Percentiles rank a stretch among this genome's conserved stretches.
These are phyloP conservation scores for Penicillium waksmanii DNA, from an alignment of 495 filamentous ascomycete genomes.

Conservation along the genomic window DNA sequence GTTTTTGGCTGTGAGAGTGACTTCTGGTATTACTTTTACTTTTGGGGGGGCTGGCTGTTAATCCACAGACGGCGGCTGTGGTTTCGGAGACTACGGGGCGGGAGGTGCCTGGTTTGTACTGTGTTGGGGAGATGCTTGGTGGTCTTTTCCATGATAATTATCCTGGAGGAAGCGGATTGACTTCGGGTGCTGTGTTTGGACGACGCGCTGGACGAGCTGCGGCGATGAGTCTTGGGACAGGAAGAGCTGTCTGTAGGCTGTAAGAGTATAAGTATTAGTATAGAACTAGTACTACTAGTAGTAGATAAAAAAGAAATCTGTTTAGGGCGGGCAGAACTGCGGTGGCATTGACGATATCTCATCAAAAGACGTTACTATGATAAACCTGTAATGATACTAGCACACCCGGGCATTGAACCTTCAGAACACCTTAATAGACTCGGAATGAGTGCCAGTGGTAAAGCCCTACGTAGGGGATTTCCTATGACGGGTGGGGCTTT, in stretches of 20 bases:
- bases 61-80: conserved; percentile 51
- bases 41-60: conserved; percentile 61
- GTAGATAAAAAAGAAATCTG: too few relatives aligned
- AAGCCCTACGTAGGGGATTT: too few relatives aligned
- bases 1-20: conserved; percentile 62
- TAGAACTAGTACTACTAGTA: too few relatives aligned
- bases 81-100: conserved; percentile 44
- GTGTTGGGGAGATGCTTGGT: conserved; percentile 65
- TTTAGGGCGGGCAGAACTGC: too few relatives aligned
- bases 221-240: neutral
- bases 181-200: conserved; percentile 60
- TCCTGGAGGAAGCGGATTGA: conserved; percentile 65
- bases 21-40: conserved; percentile 66
- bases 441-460: too few relatives aligned
- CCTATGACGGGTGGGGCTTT: too few relatives aligned
- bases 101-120: conserved; percentile 56
- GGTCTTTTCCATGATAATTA: conserved; percentile 68
- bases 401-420: too few relatives aligned
- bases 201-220: conserved; percentile 49
- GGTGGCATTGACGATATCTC: too few relatives aligned
- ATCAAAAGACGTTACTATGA: too few relatives aligned
- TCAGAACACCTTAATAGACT: too few relatives aligned
- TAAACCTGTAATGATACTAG: too few relatives aligned
- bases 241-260: neutral
- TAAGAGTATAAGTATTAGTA: neutral